Evolutionary conservation across 2,329 filamentous ascomycete species (phyloP).

Genomic region (Chalaropsis ovoidea): DNA sequence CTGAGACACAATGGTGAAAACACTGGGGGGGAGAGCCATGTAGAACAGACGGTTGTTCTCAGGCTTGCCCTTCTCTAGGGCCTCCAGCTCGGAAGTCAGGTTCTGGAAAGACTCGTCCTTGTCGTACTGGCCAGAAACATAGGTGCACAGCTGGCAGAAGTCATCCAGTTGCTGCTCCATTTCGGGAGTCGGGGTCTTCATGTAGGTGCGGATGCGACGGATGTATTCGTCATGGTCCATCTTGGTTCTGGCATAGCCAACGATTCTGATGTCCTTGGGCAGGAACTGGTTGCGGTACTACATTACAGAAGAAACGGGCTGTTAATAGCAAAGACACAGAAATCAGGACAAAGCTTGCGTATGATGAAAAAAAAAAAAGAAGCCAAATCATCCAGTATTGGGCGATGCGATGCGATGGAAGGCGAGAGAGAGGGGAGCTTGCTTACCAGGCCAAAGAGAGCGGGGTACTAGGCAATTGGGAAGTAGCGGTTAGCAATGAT

Average conservation of each 20-base stretch:
- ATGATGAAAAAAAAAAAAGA: constrained; percentile 2
- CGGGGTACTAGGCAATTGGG: constrained; percentile 64
- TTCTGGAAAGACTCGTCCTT: constrained; percentile 86
- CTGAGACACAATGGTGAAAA: constrained; percentile 96
- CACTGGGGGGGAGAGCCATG: constrained; percentile 95
- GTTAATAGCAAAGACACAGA: not conserved
- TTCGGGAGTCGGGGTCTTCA: constrained; percentile 97
- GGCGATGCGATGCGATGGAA: not conserved
- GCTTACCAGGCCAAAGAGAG: constrained; percentile 92
- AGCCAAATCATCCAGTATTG: not conserved
- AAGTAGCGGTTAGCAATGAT: constrained; percentile 4
- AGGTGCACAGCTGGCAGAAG: constrained; percentile 80
- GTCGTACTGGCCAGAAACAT: constrained; percentile 96
- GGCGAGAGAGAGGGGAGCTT: constrained; percentile 14
- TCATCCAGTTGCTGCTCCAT: constrained; percentile 89
- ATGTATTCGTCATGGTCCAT: constrained; percentile 98
- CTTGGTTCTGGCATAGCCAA: constrained; percentile 98
- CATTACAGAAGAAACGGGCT: constrained; percentile 20
- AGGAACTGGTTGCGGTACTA: constrained; percentile 99
- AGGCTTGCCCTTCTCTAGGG: constrained; percentile 69
- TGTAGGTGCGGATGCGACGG: constrained; percentile 89
- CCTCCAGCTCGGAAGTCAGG: constrained; percentile 74
- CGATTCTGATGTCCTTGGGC: constrained; percentile 87
- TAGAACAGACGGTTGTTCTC: constrained; percentile 94
- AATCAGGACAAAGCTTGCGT: constrained; percentile 23